Base-by-base conservation (phyloP, 192 early-diverging fungal species). In the Radiomyces spectabilis region DNA sequence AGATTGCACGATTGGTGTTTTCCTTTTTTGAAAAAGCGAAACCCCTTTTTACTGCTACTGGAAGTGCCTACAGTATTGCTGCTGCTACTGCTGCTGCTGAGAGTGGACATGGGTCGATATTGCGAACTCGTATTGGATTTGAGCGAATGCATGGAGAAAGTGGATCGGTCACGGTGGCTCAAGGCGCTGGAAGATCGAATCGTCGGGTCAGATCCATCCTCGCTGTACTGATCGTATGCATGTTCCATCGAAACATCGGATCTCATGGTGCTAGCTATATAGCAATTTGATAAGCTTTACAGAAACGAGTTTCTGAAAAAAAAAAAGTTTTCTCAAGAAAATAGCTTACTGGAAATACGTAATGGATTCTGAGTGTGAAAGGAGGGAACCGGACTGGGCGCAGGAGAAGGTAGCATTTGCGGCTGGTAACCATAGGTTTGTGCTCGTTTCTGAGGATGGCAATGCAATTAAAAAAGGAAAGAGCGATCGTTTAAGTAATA, bases 11-110 rank as follows among this genome's bases (percentile, higher is more conserved):
- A 58, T 13, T 39, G n/a, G 3, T 51, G 63, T 8, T 57, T 51
- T 6, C 47, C 57, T 34, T 55, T 59, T 6, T 42, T 47, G 41
- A 66, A 66, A 15, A 66, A 34, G 1, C 52, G 51, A 34, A 66
- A 66, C 3, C 57, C 33, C 18, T 53, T 65, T 51, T 66, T 66
- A 32, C 41, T 61, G 27, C 57, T 59, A 12, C 22, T 21, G 32
- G 16, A 40, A 15, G 57, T 51, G 22, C 47, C 34, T 12, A 51
- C 49, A 15, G 49, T n/a, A 25, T 21, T 31, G 15, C 33, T 43
- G 27, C 32, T 38, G 21, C 32, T 57, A 4, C 43, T 55, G 13
- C 53, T 40, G 26, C 42, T 61, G 37, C 66, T 68, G 5, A 68
- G 26, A 22, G 58, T 55, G 18, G 53, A 57, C 16, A 59, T 48